phyloP scores from a whole-genome alignment of 352 stramenopile genomes.

The Nothophytophthora sp. region DNA sequence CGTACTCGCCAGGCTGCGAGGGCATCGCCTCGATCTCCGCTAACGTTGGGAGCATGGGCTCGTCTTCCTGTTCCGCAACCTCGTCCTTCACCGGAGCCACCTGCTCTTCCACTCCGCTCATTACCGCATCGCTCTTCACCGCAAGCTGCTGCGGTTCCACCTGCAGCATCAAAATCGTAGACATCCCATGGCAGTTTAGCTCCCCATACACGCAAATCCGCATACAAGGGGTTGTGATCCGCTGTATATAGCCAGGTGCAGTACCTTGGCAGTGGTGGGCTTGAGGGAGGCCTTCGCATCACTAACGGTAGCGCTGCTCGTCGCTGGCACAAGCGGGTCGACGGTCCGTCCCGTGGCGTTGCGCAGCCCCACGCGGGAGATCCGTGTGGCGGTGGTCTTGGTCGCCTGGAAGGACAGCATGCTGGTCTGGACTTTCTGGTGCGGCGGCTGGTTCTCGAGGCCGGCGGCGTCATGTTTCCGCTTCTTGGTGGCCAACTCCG shows the following conservation, averaged over 20 bases:
- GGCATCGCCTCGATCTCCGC: conserved; percentile 3
- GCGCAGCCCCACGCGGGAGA: no score
- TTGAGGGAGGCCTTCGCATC: no score
- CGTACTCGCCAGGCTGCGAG: conserved; percentile 21
- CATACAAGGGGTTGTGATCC: no score
- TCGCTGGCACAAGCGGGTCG: no score
- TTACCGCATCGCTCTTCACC: conserved; percentile 3
- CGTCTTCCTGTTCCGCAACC: conserved; percentile 19
- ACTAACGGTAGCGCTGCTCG: no score
- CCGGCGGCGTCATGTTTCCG: conserved; percentile 41
- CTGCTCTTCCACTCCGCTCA: conserved; percentile 6
- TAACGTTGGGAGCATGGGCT: conserved; percentile 10
- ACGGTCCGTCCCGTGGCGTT: no score
- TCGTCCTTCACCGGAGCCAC: conserved; percentile 7
- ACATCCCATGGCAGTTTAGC: no score
- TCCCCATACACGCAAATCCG: no score
- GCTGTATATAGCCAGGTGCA: no score
- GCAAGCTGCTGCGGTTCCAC: no score
- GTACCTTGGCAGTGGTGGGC: no score
- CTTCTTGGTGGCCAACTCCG: conserved; percentile 38
- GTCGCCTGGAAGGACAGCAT: conserved; percentile 64
- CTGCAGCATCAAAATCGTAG: no score
- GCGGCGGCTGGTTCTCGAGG: conserved; percentile 36
- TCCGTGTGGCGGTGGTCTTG: conserved; percentile 17
- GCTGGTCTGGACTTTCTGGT: conserved; percentile 68